These are phyloP conservation scores for Plasmodium yoelii DNA, from an alignment of 169 alveolate species.

Conservation along the genomic window DNA sequence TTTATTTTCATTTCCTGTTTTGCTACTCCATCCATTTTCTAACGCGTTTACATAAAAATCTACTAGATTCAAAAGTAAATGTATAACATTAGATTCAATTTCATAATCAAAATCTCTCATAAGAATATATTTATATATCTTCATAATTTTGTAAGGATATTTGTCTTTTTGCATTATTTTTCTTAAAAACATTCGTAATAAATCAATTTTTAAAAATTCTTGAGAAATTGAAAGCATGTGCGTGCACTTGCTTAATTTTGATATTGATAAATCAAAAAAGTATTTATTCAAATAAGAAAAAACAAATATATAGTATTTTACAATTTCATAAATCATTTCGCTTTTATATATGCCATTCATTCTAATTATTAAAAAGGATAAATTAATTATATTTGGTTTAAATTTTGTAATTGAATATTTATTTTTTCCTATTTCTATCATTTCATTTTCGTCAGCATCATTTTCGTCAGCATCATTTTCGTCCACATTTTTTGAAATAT, in stretches of 20 bases:
- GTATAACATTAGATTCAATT: not conserved
- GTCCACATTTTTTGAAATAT: too few relatives aligned
- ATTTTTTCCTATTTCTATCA: too few relatives aligned
- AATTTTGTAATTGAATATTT: too few relatives aligned
- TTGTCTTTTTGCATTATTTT: slow-evolving; percentile 33
- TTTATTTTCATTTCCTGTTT: not conserved
- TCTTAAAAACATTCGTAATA: slow-evolving; percentile 32
- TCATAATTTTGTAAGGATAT: slow-evolving; percentile 67
- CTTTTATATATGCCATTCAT: not conserved
- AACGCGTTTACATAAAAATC: slow-evolving; percentile 49
- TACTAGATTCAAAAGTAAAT: slow-evolving; percentile 20
- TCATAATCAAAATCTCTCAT: not conserved
- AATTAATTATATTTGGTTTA: not conserved
- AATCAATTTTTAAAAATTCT: slow-evolving; percentile 12
- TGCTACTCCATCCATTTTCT: slow-evolving; percentile 8
- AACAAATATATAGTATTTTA: slow-evolving; percentile 42
- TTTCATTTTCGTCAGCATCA: too few relatives aligned
- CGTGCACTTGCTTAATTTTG: not conserved
- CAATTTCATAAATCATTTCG: slow-evolving; percentile 2
- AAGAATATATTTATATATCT: slow-evolving; percentile 26
- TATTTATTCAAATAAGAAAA: slow-evolving; percentile 39
- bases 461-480: too few relatives aligned
- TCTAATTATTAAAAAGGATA: not conserved
- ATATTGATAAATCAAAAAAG: slow-evolving; percentile 31
- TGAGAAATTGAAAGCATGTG: not conserved